Percentiles rank a stretch among this genome's conserved stretches.
These are phyloP conservation scores for Phaseolus coccineus DNA, from an alignment of 331 rosid genomes.

Conservation along the genomic window DNA sequence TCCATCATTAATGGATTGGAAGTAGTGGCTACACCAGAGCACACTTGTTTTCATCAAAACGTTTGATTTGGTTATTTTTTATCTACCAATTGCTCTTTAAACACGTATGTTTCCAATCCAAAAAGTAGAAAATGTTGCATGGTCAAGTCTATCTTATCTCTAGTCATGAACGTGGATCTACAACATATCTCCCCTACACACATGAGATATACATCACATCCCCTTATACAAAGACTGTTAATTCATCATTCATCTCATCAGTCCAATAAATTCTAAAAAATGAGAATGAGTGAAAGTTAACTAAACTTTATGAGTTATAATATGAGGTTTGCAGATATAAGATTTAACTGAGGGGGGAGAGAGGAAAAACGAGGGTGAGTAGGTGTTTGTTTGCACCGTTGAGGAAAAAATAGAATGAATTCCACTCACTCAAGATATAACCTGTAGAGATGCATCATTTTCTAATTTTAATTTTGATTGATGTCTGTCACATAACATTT, in stretches of 20 bases:
- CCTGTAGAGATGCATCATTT: slow-evolving; percentile 18
- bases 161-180: too few species aligned
- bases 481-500: slow-evolving; percentile 32
- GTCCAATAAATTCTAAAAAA: too few species aligned
- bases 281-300: too few species aligned
- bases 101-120: neutral
- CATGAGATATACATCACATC: too few species aligned
- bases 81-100: neutral
- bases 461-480: slow-evolving; percentile 25
- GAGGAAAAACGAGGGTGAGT: neutral
- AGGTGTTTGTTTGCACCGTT: neutral
- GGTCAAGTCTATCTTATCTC: neutral
- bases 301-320: too few species aligned
- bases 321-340: too few species aligned
- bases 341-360: neutral
- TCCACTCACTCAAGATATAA: neutral
- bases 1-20: too few species aligned
- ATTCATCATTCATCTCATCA: too few species aligned
- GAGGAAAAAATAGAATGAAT: neutral
- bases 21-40: neutral
- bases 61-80: neutral
- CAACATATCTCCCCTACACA: too few species aligned
- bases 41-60: neutral
- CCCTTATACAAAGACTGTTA: too few species aligned
- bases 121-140: neutral